Base-by-base conservation (phyloP, 164 flowering plant species). In the Aristolochia californica region DNA sequence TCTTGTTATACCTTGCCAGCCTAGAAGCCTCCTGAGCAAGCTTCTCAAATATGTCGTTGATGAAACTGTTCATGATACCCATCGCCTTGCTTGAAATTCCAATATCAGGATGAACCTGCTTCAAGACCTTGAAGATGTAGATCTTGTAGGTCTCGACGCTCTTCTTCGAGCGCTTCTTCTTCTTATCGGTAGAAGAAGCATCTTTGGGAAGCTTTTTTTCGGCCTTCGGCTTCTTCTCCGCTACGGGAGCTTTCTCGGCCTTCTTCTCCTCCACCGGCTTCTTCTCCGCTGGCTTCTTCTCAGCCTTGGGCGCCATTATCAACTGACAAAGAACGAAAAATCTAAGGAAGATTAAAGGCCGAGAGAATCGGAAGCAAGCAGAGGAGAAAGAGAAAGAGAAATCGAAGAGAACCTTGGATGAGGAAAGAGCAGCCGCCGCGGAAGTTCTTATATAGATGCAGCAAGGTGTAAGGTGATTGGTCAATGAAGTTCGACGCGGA, bases 31-130 rank as follows among this genome's bases (percentile, higher is more conserved):
- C 75, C 54, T 62, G 67, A 13, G 75, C 72, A n/a, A 75, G 69
- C 64, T 75, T 75, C 69, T 75, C 75, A 45, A 75, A 75, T 26
- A 75, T 75, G 49, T 74, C 78, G 18, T 74, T 74, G 43, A 74
- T 71, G 57, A 74, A 74, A 54, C 73, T 68, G 66, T 72, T 75
- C 78, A 75, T 75, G 47, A 75, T 75, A 1, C 78, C 75, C 78
- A 75, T 75, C n/a, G 78, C 78, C 57, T 75, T 72, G 61, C 73
- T 68, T 20, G 78, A 75, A 1, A 70, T 70, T 21, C 73, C 73
- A 20, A 70, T 65, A 26, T 70, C 73, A 21, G 73, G 73, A 27
- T 70, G 73, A 48, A 70, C 73, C 43, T 70, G 73, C 40, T 69
- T 69, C 62, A 69, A 23, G 25, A 69, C 73, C 62, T 69, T 69